These are phyloP conservation scores for Boletus subparvulus DNA, from an alignment of 768 basidiomycete genomes.

Conservation along the genomic window DNA sequence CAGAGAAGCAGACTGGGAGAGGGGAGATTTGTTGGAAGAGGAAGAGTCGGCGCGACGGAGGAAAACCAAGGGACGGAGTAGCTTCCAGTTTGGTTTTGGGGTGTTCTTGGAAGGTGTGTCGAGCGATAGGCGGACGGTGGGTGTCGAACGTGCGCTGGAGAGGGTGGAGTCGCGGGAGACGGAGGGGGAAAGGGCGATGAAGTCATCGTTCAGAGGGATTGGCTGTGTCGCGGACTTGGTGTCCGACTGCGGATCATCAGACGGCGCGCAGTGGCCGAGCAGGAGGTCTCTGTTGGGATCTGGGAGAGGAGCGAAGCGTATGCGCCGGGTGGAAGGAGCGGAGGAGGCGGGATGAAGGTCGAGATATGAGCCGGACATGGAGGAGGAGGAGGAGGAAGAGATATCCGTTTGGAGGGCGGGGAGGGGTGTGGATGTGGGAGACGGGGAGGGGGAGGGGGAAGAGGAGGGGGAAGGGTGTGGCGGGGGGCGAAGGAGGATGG, in stretches of 20 bases:
- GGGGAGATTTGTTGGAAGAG: constrained; percentile 8
- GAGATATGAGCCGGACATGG: constrained; percentile 19
- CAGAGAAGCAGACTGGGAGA: constrained; percentile 10
- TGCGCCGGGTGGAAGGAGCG: constrained; percentile 33
- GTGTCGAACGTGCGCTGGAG: constrained; percentile 22
- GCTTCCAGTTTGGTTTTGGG: constrained; percentile 14
- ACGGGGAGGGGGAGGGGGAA: constrained; percentile 6
- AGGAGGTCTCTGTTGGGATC: constrained; percentile 56
- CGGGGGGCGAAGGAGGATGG: constrained; percentile 22
- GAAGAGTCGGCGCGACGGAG: constrained; percentile 17
- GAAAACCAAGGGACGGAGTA: constrained; percentile 23
- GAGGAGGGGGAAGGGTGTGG: background rate
- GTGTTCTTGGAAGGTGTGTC: background rate
- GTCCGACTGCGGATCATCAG: constrained; percentile 32
- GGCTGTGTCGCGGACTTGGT: constrained; percentile 4
- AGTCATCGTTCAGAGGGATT: background rate
- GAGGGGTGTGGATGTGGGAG: constrained; percentile 6
- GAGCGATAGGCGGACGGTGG: constrained; percentile 18
- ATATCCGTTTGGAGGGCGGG: constrained; percentile 17
- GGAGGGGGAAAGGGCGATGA: constrained; percentile 16
- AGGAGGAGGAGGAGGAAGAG: constrained; percentile 20
- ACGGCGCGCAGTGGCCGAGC: constrained; percentile 13
- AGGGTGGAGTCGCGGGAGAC: constrained; percentile 21
- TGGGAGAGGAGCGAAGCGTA: constrained; percentile 86
- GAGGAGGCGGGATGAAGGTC: constrained; percentile 14